phyloP scores from a whole-genome alignment of 164 flowering plant species.

The Vitis labrusca region DNA sequence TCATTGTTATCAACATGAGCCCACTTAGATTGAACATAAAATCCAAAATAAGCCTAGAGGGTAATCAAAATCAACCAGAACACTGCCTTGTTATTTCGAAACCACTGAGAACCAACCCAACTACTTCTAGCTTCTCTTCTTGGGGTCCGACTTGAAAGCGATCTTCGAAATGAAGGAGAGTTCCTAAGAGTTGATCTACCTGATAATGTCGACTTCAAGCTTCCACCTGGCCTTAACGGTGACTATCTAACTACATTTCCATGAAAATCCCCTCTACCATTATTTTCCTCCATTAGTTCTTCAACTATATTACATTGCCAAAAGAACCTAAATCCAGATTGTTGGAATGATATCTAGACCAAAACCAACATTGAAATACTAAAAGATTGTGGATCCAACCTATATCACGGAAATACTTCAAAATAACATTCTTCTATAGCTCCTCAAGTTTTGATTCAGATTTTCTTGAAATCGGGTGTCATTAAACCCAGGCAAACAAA shows the following conservation, averaged over 20 bases:
- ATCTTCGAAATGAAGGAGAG: slow-evolving; percentile 68
- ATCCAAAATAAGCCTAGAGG: slow-evolving; percentile 95
- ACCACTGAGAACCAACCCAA: slow-evolving; percentile 48
- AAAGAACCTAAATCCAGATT: neutral
- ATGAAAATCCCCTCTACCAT: slow-evolving; percentile 33
- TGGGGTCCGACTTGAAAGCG: slow-evolving; percentile 64
- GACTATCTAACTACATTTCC: slow-evolving; percentile 40
- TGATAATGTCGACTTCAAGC: slow-evolving; percentile 64
- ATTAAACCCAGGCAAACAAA: no score
- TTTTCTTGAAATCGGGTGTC: neutral
- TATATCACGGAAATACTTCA: no score
- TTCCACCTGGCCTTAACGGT: slow-evolving; percentile 46
- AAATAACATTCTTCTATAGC: no score
- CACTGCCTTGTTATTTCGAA: slow-evolving; percentile 59
- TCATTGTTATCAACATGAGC: slow-evolving; percentile 80
- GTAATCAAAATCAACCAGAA: slow-evolving; percentile 87
- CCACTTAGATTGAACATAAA: slow-evolving; percentile 92
- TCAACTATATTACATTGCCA: neutral
- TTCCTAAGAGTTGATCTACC: slow-evolving; percentile 75
- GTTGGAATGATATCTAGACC: neutral
- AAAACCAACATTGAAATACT: neutral
- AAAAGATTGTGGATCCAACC: no score
- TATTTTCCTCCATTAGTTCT: slow-evolving; percentile 50
- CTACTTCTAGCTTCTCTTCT: slow-evolving; percentile 57
- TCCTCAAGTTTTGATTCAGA: neutral